phyloP scores from a whole-genome alignment of 371 early-diverging fungal species.

The Mortierella sp. region DNA sequence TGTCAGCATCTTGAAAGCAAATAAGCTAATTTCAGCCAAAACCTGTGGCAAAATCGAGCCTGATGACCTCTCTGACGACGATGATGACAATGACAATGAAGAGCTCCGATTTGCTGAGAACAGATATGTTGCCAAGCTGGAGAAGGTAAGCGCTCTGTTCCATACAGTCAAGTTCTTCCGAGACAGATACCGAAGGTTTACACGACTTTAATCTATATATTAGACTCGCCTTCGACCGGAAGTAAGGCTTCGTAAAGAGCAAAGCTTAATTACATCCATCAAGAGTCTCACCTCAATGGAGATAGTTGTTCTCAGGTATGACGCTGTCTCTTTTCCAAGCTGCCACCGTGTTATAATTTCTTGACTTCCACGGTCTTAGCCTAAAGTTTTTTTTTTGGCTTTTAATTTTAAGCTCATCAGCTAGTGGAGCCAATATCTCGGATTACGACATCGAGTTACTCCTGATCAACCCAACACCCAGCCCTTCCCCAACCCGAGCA shows the following conservation, averaged over 20 bases:
- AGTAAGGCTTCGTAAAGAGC: background rate
- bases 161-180: no score
- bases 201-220: background rate
- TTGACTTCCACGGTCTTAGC: background rate
- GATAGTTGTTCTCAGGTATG: background rate
- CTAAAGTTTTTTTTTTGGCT: background rate
- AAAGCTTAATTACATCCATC: background rate
- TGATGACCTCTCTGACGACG: background rate
- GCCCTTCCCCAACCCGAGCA: background rate
- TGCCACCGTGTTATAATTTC: no score
- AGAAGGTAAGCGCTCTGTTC: constrained; percentile 1
- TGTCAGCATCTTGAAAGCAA: constrained; percentile 12
- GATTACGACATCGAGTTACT: constrained; percentile 13
- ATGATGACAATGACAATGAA: background rate
- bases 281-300: background rate
- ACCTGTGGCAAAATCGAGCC: background rate
- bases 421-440: constrained; percentile 10
- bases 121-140: background rate
- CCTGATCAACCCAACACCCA: background rate
- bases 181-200: no score
- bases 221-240: background rate
- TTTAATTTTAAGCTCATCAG: constrained; percentile 7
- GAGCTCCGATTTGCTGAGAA: background rate
- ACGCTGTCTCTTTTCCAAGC: background rate
- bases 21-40: background rate